Evolutionary conservation across 2,329 filamentous ascomycete genomes (phyloP).

Genomic region (Colletotrichum cordylinicola): DNA sequence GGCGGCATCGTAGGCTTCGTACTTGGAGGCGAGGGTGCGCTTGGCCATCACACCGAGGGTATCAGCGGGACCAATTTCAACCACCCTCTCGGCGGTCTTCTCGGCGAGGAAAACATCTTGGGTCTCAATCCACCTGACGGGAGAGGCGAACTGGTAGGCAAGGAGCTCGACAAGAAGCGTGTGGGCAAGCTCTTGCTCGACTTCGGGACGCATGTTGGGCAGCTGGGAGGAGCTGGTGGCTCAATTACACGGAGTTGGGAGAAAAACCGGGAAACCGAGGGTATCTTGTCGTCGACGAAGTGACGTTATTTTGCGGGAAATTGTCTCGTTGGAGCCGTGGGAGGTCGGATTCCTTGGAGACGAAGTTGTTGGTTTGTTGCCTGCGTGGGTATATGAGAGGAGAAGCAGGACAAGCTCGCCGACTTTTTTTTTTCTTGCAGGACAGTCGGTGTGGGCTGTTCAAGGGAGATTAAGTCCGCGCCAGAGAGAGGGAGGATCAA

Average conservation of each 20-base stretch:
- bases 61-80: conserved; percentile 96
- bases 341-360: conserved; percentile 4
- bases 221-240: conserved; percentile 21
- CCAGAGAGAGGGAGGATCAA: conserved; percentile 22
- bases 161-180: conserved; percentile 98
- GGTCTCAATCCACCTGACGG: conserved; percentile 99
- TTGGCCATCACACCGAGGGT: conserved; percentile 98
- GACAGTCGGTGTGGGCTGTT: conserved; percentile 13
- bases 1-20: conserved; percentile 97
- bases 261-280: conserved; percentile 20
- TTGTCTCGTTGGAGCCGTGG: conserved; percentile 12
- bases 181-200: conserved; percentile 99
- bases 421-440: conserved; percentile 3
- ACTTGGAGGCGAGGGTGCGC: conserved; percentile 93
- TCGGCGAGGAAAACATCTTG: conserved; percentile 99
- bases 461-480: conserved; percentile 21
- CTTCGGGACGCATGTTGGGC: conserved; percentile 88
- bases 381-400: conserved; percentile 17
- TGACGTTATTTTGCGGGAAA: background rate
- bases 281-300: conserved; percentile 19
- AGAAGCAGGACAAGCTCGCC: conserved; percentile 17
- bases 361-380: background rate
- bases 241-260: conserved; percentile 23
- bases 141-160: conserved; percentile 98
- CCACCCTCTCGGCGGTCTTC: conserved; percentile 94